Percentiles rank a stretch among this genome's conserved stretches.
These are phyloP conservation scores for Cladobotryum protrusum DNA, from an alignment of 2,329 filamentous ascomycete species.

Conservation along the genomic window DNA sequence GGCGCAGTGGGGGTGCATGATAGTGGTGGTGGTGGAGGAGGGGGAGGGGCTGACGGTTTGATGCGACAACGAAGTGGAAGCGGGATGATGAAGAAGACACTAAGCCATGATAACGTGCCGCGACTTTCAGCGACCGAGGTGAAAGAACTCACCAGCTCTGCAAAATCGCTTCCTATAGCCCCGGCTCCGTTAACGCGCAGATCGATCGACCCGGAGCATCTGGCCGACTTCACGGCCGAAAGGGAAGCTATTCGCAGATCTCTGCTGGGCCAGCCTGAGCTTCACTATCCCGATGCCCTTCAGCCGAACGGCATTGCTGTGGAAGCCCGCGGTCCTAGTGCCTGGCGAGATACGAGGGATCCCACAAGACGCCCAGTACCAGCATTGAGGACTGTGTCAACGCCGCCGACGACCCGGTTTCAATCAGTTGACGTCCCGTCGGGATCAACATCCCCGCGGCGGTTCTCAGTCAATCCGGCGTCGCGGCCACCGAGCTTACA, in stretches of 20 bases:
- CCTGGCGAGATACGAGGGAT: slow-evolving; percentile 14
- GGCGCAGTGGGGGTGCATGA: background rate
- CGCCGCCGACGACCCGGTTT: slow-evolving; percentile 42
- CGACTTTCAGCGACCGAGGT: slow-evolving; percentile 54
- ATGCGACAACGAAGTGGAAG: slow-evolving; percentile 14
- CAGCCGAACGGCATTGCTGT: slow-evolving; percentile 20
- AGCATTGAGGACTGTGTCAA: slow-evolving; percentile 42
- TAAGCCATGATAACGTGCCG: slow-evolving; percentile 40
- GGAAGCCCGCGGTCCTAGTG: slow-evolving; percentile 17
- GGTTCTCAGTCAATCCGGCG: slow-evolving; percentile 45
- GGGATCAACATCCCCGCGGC: slow-evolving; percentile 31
- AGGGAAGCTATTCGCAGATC: slow-evolving; percentile 25
- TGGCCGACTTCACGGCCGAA: slow-evolving; percentile 19
- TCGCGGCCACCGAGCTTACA: slow-evolving; percentile 39
- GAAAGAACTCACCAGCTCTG: slow-evolving; percentile 49
- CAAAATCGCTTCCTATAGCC: slow-evolving; percentile 53
- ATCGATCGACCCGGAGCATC: slow-evolving; percentile 33
- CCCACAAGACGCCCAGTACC: slow-evolving; percentile 28
- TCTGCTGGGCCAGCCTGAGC: slow-evolving; percentile 23
- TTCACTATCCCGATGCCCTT: slow-evolving; percentile 11
- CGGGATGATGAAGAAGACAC: slow-evolving; percentile 24
- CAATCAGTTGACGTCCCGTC: slow-evolving; percentile 23
- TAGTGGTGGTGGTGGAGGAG: background rate
- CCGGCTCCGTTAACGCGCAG: slow-evolving; percentile 30
- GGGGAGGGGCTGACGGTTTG: slow-evolving; percentile 1